Percentiles rank a stretch among this genome's conserved stretches.
Conservation (phyloP, 2,329 filamentous ascomycete species). For the Huntiella abstrusa region DNA sequence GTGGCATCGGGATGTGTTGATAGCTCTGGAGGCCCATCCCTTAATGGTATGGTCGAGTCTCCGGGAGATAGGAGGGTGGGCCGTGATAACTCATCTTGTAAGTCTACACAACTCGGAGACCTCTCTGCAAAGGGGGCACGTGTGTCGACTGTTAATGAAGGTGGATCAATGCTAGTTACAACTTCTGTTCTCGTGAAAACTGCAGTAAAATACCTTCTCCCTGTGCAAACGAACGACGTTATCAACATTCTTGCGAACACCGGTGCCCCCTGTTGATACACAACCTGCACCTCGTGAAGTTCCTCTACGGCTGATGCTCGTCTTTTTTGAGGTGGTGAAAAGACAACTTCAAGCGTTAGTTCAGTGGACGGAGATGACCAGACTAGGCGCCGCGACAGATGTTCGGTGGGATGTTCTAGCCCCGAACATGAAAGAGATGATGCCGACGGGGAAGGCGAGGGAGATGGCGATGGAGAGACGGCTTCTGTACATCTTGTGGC, state of each 20-base stretch:
- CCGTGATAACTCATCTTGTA: not conserved
- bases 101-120: not conserved
- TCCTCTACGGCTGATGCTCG: not conserved
- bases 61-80: not conserved
- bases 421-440: not conserved
- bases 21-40: not conserved
- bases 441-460: not conserved
- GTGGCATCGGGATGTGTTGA: constrained; percentile 29
- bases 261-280: constrained; percentile 16
- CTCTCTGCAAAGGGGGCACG: constrained; percentile 22
- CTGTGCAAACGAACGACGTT: constrained; percentile 46
- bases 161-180: constrained; percentile 15
- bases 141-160: not conserved
- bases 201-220: constrained; percentile 51
- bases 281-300: constrained; percentile 14
- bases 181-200: constrained; percentile 47
- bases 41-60: not conserved
- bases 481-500: constrained; percentile 15
- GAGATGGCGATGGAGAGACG: not conserved
- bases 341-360: constrained; percentile 7
- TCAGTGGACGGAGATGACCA: constrained; percentile 5
- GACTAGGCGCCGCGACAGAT: constrained; percentile 1
- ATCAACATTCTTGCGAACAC: constrained; percentile 57
- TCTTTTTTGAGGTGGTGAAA: constrained; percentile 1
- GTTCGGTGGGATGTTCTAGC: not conserved